Base-by-base conservation (phyloP, 1,284 basidiomycete genomes). In the Cutaneotrichosporon spelunceum region DNA sequence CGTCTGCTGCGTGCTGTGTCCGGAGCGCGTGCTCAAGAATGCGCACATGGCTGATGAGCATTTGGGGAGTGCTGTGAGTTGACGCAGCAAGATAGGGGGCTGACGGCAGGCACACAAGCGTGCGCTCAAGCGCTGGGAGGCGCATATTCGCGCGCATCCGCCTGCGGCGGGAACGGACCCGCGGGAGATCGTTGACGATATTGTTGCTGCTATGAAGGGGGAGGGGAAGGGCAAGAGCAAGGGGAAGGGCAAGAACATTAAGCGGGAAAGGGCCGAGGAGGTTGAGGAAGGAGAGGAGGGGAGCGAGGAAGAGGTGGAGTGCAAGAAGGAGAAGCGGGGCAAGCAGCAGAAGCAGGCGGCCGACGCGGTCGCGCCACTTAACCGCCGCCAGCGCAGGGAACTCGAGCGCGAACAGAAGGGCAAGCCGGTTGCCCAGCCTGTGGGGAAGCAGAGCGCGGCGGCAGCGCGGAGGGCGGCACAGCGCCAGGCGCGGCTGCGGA, bases 1-100 rank as follows among this genome's bases (percentile, higher is more conserved):
- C 81, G 84, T 24, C 82, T 82, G 81, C 29, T 92, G 90, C 71
- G 82, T 88, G 4, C 72, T 88, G 10, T 93, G 90, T 75, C 89
- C 88, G 6, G 86, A 86, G 34, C 91, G 88, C 72, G 69, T 83
- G 21, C 80, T 93, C 57, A 91, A 90, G 76, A 84, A 85, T 58
- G 64, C 72, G 14, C 81, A 81, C 57, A 87, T 89, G 85, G 81
- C 84, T 16, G 78, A 82, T 61, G 77, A 83, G 13, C 90, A 93
- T 77, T 79, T 82, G 61, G 80, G 79, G 21, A 88, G 88, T 56
- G 85, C 83, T 72, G 90, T 87, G 82, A 77, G 88, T 85, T 69
- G 63, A 14, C 36, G 24, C 23, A n/a, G 21, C 42, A 21, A 19
- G 14, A 10, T 2, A 13, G 7, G 11, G 5, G 8, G 44, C 54